Conservation (phyloP, 257 asterid species). For the Datura wrightii region DNA sequence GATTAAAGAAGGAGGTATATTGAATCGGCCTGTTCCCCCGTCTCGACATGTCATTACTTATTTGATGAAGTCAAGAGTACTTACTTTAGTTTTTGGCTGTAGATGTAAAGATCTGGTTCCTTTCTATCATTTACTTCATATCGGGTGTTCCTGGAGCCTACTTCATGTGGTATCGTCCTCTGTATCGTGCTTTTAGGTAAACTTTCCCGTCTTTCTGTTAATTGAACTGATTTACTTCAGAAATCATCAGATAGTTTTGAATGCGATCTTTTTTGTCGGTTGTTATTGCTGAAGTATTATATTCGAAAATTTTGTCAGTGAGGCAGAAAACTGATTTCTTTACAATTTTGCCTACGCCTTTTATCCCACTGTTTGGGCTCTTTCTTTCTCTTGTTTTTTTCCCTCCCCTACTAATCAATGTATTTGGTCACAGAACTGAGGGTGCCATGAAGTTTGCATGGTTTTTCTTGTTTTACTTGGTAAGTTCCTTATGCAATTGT, state of each 20-base stretch:
- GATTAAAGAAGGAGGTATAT: slow-evolving; percentile 85
- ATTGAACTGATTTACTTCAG: slow-evolving; percentile 17
- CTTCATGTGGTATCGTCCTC: slow-evolving; percentile 95
- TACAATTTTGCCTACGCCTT: not conserved
- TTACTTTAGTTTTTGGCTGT: slow-evolving; percentile 28
- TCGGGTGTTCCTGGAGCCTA: slow-evolving; percentile 97
- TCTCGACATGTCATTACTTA: not conserved
- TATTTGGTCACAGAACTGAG: slow-evolving; percentile 66
- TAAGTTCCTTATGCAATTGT: slow-evolving; percentile 38
- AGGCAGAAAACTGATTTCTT: not conserved
- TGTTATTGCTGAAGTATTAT: not conserved
- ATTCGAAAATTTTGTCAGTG: not conserved
- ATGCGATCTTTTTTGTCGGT: not conserved
- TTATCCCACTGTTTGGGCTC: not conserved
- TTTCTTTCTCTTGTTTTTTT: not conserved
- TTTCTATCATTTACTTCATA: slow-evolving; percentile 90
- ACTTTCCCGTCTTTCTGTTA: slow-evolving; percentile 16
- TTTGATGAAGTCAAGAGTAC: not conserved
- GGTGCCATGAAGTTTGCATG: slow-evolving; percentile 89
- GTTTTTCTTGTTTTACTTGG: slow-evolving; percentile 94
- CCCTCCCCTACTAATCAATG: not conserved
- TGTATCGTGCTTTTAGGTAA: slow-evolving; percentile 92
- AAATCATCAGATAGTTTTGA: not conserved
- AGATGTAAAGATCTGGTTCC: slow-evolving; percentile 76
- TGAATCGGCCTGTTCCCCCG: not conserved